Evolutionary conservation across 371 early-diverging fungal genomes (phyloP).

Genomic region (Mortierella sp.): DNA sequence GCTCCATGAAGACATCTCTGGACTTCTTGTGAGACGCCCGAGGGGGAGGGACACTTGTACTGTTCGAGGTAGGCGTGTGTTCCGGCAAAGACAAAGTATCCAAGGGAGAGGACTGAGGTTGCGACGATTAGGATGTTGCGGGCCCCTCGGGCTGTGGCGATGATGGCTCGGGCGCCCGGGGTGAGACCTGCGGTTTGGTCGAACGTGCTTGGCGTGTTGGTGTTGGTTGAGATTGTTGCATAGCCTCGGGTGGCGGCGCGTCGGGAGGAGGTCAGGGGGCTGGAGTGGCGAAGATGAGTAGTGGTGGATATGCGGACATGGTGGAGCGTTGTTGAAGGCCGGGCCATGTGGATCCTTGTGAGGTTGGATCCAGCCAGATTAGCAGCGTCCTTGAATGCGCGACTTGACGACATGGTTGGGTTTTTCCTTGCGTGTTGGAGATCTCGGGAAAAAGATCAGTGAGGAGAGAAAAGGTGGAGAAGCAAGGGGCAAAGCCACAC

Average conservation of each 20-base stretch:
- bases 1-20: conserved; percentile 48
- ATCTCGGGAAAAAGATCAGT: not conserved
- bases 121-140: conserved; percentile 33
- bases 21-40: conserved; percentile 22
- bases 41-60: conserved; percentile 52
- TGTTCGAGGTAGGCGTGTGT: conserved; percentile 51
- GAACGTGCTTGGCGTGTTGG: not conserved
- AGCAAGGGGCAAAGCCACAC: conserved; percentile 6
- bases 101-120: conserved; percentile 29
- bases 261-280: not conserved
- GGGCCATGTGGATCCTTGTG: not conserved
- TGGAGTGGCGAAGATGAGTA: not conserved
- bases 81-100: conserved; percentile 33
- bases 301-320: not conserved
- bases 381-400: conserved; percentile 27
- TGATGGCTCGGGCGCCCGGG: conserved; percentile 20
- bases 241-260: not conserved
- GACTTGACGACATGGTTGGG: conserved; percentile 20
- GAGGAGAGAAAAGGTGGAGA: not conserved
- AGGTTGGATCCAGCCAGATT: not conserved
- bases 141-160: conserved; percentile 29
- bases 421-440: not conserved
- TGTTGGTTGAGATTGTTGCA: not conserved
- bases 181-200: not conserved
- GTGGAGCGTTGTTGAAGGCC: not conserved